Evolutionary conservation across 225 moss, liverwort and hornwort species (phyloP).

Genomic region (Pseudisothecium myosuroides): DNA sequence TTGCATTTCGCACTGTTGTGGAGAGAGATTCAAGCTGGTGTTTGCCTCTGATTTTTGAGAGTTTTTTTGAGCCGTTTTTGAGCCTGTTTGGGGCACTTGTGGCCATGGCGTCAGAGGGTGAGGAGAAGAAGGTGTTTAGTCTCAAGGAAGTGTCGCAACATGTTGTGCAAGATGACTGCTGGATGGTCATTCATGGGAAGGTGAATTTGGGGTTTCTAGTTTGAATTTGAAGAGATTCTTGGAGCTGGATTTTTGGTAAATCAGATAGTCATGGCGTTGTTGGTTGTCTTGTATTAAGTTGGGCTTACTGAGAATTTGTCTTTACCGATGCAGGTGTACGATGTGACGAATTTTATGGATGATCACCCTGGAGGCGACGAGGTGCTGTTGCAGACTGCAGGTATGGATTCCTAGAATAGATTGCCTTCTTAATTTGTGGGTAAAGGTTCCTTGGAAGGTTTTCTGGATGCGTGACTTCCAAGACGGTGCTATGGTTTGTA

Average conservation of each 20-base stretch:
- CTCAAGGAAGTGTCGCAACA: constrained; percentile 34
- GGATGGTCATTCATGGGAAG: constrained; percentile 57
- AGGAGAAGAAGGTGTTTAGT: constrained; percentile 17
- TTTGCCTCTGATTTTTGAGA: too few relatives aligned
- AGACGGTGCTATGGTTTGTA: neutral
- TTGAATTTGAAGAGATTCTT: neutral
- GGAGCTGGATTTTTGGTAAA: neutral
- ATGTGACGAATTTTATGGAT: constrained; percentile 67
- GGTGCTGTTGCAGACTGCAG: constrained; percentile 50
- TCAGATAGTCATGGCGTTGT: neutral
- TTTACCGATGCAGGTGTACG: constrained; percentile 40
- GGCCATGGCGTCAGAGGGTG: constrained; percentile 24
- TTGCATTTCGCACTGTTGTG: neutral
- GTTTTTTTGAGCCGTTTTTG: neutral
- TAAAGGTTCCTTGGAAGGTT: neutral
- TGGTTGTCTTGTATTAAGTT: neutral
- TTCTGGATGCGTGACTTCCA: neutral
- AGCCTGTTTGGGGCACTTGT: neutral
- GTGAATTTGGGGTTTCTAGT: neutral
- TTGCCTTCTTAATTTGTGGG: neutral
- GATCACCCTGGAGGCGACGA: constrained; percentile 86
- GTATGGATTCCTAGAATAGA: neutral
- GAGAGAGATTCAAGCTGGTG: neutral
- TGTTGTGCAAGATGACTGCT: constrained; percentile 33
- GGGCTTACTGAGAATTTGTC: neutral